A percentile compares a stretch with the other conserved stretches of the same genome.
These are phyloP conservation scores for Exophiala lecanii-corni DNA, from an alignment of 2,329 filamentous ascomycete species.

Conservation along the genomic window DNA sequence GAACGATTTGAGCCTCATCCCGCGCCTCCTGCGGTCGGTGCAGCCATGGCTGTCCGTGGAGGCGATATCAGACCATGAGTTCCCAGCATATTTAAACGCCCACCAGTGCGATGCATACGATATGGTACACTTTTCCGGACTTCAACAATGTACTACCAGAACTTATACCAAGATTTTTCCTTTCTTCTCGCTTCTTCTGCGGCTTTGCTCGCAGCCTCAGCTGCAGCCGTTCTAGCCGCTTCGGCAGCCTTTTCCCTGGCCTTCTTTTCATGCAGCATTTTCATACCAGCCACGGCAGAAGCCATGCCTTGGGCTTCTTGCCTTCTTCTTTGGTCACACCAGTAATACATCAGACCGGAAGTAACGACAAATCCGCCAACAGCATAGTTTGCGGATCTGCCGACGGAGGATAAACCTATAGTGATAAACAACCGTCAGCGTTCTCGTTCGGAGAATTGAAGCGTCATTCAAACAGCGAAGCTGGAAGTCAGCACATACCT, in stretches of 20 bases:
- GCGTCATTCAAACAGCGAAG: no score
- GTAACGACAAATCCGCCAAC: constrained; percentile 69
- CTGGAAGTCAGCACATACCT: constrained; percentile 57
- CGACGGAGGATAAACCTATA: constrained; percentile 11
- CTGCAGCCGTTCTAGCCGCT: constrained; percentile 34
- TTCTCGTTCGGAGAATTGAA: no score
- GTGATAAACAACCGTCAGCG: neutral
- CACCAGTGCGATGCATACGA: no score
- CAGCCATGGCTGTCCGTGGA: no score
- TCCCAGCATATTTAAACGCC: no score
- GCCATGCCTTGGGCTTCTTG: constrained; percentile 80
- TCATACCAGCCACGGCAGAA: constrained; percentile 76
- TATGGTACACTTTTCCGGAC: no score
- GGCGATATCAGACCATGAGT: no score
- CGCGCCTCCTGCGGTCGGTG: no score
- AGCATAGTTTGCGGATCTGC: constrained; percentile 66
- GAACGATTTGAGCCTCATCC: no score
- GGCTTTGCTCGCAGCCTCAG: constrained; percentile 24
- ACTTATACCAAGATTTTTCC: constrained; percentile 44
- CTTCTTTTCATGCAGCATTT: constrained; percentile 65
- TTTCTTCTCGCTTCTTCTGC: constrained; percentile 39
- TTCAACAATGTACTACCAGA: no score
- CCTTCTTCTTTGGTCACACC: constrained; percentile 69
- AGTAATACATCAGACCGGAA: constrained; percentile 73
- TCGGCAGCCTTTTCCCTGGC: constrained; percentile 42